Percentiles rank a stretch among this genome's conserved stretches.
These are phyloP conservation scores for Vigna unguiculata DNA, from an alignment of 306 rosid species.

Conservation along the genomic window DNA sequence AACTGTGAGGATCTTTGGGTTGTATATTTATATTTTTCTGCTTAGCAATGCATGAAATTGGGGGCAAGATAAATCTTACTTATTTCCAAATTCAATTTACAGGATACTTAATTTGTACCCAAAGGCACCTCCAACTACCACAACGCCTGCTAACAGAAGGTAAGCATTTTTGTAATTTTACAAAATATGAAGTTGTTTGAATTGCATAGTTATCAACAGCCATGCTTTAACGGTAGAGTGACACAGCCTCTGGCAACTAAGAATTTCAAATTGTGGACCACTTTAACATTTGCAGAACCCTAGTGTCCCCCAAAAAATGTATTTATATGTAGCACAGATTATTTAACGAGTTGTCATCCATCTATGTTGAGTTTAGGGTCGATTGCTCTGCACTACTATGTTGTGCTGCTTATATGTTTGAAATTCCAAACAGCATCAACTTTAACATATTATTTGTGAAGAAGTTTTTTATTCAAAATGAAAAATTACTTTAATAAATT, in stretches of 20 bases:
- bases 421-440: constrained; percentile 9
- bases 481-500: not conserved
- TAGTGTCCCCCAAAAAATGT: not conserved
- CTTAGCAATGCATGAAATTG: not conserved
- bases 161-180: constrained; percentile 41
- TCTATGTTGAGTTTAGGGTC: not conserved
- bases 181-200: constrained; percentile 8
- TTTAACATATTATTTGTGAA: constrained; percentile 25
- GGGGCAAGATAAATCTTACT: not conserved
- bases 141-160: constrained; percentile 71
- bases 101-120: constrained; percentile 85
- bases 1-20: not conserved
- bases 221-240: not conserved
- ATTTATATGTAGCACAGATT: not conserved
- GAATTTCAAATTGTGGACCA: not conserved
- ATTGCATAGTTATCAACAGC: not conserved
- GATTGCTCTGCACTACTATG: not conserved
- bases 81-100: constrained; percentile 43
- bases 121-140: constrained; percentile 71
- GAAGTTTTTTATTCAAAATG: constrained; percentile 20
- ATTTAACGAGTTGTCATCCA: not conserved
- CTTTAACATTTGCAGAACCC: not conserved
- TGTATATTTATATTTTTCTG: not conserved
- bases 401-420: not conserved
- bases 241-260: not conserved